Conservation (phyloP, 2,329 filamentous ascomycete species). For the Aplosporella prunicola region DNA sequence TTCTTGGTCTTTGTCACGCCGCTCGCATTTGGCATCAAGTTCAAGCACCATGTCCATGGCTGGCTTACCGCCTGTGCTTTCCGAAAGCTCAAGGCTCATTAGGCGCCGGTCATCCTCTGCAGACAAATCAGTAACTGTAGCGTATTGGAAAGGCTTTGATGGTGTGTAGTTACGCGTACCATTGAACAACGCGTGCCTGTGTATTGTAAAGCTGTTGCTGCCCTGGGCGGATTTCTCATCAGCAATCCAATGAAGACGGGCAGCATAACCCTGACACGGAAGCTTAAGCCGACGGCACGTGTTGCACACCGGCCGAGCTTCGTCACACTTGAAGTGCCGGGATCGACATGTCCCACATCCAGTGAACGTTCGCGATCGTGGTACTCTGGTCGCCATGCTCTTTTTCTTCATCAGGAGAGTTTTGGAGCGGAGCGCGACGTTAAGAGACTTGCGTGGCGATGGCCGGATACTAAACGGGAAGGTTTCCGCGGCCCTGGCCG, state of each 20-base stretch:
- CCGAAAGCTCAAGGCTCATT: slow-evolving; percentile 18
- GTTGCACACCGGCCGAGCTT: slow-evolving; percentile 31
- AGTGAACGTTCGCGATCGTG: too few species aligned
- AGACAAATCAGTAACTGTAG: neutral
- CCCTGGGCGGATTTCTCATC: too few species aligned
- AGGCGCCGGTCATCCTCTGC: slow-evolving; percentile 10
- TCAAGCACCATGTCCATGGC: slow-evolving; percentile 13
- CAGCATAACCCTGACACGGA: slow-evolving; percentile 33
- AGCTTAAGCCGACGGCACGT: slow-evolving; percentile 29
- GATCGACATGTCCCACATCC: slow-evolving; percentile 23
- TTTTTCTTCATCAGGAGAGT: too few species aligned
- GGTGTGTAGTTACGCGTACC: slow-evolving; percentile 20
- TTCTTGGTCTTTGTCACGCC: too few species aligned
- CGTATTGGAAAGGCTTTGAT: slow-evolving; percentile 11
- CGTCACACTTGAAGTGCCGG: slow-evolving; percentile 39
- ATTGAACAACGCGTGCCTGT: slow-evolving; percentile 13
- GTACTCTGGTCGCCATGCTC: too few species aligned
- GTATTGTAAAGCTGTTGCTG: neutral
- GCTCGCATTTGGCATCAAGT: neutral
- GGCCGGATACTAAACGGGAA: too few species aligned
- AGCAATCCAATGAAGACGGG: too few species aligned
- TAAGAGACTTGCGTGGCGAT: too few species aligned
- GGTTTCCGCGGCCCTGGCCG: too few species aligned
- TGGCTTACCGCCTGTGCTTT: slow-evolving; percentile 18
- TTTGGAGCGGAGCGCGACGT: too few species aligned